Base-by-base conservation (phyloP, 2,329 filamentous ascomycete genomes). In the Colletotrichum sp. region DNA sequence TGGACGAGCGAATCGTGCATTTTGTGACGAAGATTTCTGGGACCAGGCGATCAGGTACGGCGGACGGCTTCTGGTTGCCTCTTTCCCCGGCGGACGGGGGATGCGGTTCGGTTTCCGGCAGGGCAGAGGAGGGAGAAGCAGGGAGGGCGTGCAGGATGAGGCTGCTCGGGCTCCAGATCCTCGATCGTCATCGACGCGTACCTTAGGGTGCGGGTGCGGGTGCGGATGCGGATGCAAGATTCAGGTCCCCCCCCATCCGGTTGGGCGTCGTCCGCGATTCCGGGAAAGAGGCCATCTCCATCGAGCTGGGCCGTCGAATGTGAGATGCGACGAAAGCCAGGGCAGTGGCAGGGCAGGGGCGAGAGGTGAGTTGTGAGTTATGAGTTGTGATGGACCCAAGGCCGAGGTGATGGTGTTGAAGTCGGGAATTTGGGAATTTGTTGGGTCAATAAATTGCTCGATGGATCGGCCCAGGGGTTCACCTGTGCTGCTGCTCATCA, bases 401-500 rank as follows among this genome's bases (percentile, higher is more conserved):
- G 16, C 66, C 62, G 36, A 64, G 58, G 56, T 32, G 18, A 69
- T 62, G 66, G 56, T 55, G 22, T 48, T 56, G 66, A 73, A 56
- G 66, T 56, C 71, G 28, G 39, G 32, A 28, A 27, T 58, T 58
- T 64, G 61, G 36, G 52, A 18, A 18, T n/a, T 30, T n/a, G 60
- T 66, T 27, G 61, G 61, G 56, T 58, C 64, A 30, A 64, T 28
- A 66, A 16, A 28, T 58, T 25, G 34, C 48, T 25, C 15, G 22
- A 22, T 39, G 15, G 73, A 72, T 75, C 62, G 28, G 30, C 55
- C 4, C 72, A 75, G 68, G 71, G 73, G 68, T 73, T 68, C 32
- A 73, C 56, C 32, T 56, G 52, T 34, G 52, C 32, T 56, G 52
- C 18, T 32, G 28, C 16, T 61, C 25, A 15, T 13, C 15, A 18